A percentile compares a stretch with the other conserved stretches of the same genome.
These are phyloP conservation scores for Atkinsonella hypoxylon DNA, from an alignment of 2,329 filamentous ascomycete genomes.

Conservation along the genomic window DNA sequence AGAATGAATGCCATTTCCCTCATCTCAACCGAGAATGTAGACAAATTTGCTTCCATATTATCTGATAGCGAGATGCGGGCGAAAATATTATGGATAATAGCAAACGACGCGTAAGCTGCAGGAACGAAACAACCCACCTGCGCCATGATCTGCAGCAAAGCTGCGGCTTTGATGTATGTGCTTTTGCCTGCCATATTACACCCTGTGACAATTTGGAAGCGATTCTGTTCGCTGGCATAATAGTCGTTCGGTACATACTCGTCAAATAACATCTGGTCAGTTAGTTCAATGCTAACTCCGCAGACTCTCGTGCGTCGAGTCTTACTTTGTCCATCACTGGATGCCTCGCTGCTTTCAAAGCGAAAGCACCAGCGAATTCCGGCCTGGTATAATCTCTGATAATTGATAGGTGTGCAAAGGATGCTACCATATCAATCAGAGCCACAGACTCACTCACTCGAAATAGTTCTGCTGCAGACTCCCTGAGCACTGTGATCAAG, in stretches of 20 bases:
- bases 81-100: conserved; percentile 73
- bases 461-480: conserved; percentile 63
- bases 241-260: conserved; percentile 83
- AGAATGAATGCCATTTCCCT: conserved; percentile 90
- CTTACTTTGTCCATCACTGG: conserved; percentile 60
- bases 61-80: conserved; percentile 80
- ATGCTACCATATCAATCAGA: conserved; percentile 72
- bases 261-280: conserved; percentile 41
- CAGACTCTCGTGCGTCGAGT: background rate
- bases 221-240: conserved; percentile 65
- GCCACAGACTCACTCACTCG: conserved; percentile 77
- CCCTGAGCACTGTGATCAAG: conserved; percentile 60
- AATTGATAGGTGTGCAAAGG: conserved; percentile 65
- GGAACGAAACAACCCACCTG: conserved; percentile 89
- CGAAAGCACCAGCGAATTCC: conserved; percentile 54
- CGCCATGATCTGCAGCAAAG: conserved; percentile 81
- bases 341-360: conserved; percentile 63
- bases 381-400: conserved; percentile 50
- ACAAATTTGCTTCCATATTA: conserved; percentile 79
- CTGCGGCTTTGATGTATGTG: conserved; percentile 80
- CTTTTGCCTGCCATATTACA: conserved; percentile 98
- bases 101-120: conserved; percentile 69
- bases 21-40: conserved; percentile 92
- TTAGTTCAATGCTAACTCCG: conserved; percentile 6
- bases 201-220: conserved; percentile 89